Conservation (phyloP, 2,329 filamentous ascomycete genomes). For the Colletotrichum spaethianum region DNA sequence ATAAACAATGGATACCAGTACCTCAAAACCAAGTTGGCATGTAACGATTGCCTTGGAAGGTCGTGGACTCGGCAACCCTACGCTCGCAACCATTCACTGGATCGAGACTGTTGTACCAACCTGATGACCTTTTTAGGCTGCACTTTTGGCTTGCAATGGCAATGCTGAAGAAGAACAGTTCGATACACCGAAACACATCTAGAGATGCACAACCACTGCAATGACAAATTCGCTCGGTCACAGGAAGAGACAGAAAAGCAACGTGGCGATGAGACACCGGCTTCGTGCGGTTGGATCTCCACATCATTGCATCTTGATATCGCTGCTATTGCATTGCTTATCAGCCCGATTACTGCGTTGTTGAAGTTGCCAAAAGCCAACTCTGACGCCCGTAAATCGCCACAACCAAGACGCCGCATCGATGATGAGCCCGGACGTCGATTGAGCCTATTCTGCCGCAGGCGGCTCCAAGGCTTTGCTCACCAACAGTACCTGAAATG, state of each 20-base stretch:
- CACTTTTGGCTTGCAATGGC: background rate
- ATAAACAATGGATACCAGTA: background rate
- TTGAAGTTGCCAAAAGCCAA: slow-evolving; percentile 10
- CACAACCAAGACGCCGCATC: slow-evolving; percentile 3
- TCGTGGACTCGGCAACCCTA: background rate
- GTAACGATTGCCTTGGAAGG: slow-evolving; percentile 6
- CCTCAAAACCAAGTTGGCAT: background rate
- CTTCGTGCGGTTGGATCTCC: background rate
- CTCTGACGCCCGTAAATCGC: slow-evolving; percentile 12
- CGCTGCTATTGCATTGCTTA: background rate
- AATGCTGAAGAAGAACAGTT: background rate
- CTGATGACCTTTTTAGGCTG: background rate
- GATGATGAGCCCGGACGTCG: slow-evolving; percentile 18
- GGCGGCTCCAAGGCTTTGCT: background rate
- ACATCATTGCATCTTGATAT: background rate
- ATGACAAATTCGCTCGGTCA: slow-evolving; percentile 7
- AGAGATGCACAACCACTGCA: background rate
- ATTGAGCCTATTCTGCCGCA: background rate
- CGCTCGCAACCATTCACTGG: slow-evolving; percentile 17
- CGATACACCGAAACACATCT: background rate
- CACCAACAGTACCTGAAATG: background rate
- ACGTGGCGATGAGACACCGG: slow-evolving; percentile 10
- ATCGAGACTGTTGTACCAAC: slow-evolving; percentile 5
- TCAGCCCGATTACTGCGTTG: background rate
- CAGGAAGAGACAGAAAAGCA: slow-evolving; percentile 12